Evolutionary conservation across 2,329 filamentous ascomycete genomes (phyloP), one percentile per base, ranked within the genome.

Genomic region (Ophiostoma montium): DNA sequence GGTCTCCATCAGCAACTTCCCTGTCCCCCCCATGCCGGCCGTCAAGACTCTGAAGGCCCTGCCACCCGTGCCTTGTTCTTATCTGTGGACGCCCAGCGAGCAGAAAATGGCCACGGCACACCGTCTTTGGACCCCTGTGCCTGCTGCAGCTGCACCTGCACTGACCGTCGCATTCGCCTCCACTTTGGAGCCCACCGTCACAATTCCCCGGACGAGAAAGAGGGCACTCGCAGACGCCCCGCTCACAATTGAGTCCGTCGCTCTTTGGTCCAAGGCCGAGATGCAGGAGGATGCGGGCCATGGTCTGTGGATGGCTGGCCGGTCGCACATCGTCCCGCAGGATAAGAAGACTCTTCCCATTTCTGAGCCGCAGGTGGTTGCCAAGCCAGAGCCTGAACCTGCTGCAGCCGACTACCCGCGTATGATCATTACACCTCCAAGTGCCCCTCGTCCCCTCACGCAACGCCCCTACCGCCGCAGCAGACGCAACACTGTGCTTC

Each of bases 401-500:
- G n/a, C n/a, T n/a, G n/a, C n/a, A n/a, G n/a, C 33, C 19, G 31
- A 38, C 31, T 47, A 46, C 10, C 36, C 47, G 47, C 43, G 36
- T 21, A 35, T 41, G 23, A 16, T 27, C 15, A 45, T 30, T 43
- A 16, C 30, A 33, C 46, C 55, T 15, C 58, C 57, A 23, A 59
- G 59, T 39, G 50, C 57, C 1, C 55, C 63, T 7, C 71, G 73
- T 10, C 70, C 70, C 13, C 55, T 70, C 3, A 74, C 72, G 2
- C 68, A 73, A 50, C 69, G 70, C 42, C 78, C 78, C 13, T 70
- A 71, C 13, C 67, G 77, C 39, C 71, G 68, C 49, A 75, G 64
- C 58, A 76, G 67, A 61, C 72, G 76, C 38, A 63, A 78, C n/a
- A 78, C 76, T 8, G 59, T 71, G 42, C 68, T 82, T 5, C 76